Conservation (phyloP, 73 alveolate species). For the Paramecium biaurelia region DNA sequence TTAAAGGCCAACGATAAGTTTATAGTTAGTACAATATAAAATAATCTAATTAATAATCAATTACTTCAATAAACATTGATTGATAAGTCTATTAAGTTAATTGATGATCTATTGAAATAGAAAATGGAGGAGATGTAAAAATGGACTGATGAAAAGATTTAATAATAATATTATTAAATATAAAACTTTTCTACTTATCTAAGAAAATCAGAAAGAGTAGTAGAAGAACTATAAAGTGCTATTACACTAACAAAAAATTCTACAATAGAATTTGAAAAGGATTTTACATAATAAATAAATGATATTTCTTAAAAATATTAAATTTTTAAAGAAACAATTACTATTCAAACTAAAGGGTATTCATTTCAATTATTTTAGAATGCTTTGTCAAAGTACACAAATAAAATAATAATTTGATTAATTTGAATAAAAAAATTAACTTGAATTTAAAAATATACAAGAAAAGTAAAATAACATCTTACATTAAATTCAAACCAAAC, state of each 20-base stretch:
- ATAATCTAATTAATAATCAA: not conserved
- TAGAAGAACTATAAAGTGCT: not conserved
- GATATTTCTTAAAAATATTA: not conserved
- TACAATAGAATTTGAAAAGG: not conserved
- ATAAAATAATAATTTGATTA: not conserved
- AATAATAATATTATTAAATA: not conserved
- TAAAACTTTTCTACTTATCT: not conserved
- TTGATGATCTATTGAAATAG: not conserved
- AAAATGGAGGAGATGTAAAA: not conserved
- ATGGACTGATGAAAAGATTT: constrained; percentile 2
- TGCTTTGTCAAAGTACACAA: not conserved
- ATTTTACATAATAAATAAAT: not conserved
- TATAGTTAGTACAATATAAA: not conserved
- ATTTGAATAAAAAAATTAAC: not conserved
- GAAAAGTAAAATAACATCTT: not conserved
- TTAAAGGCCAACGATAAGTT: constrained; percentile 20
- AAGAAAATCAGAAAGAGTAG: not conserved
- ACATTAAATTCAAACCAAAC: not conserved
- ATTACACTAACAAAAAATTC: not conserved
- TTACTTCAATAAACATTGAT: not conserved
- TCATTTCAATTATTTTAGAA: not conserved
- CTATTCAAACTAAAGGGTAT: not conserved
- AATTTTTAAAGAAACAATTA: not conserved
- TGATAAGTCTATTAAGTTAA: not conserved
- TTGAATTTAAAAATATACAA: not conserved